These are phyloP conservation scores for Amanita jacksonii DNA, from an alignment of 768 basidiomycete species.

Conservation along the genomic window DNA sequence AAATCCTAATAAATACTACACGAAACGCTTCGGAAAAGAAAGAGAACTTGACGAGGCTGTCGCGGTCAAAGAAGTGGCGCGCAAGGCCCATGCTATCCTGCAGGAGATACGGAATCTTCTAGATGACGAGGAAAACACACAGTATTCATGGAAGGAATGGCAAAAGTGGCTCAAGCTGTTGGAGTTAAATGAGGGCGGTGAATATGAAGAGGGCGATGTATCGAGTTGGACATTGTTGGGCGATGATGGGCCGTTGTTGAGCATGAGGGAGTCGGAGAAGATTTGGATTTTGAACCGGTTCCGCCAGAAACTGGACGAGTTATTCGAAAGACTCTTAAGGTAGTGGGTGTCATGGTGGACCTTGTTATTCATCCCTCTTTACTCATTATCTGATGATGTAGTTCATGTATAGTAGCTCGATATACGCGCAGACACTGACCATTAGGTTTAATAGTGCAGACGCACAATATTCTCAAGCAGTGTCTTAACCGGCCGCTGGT, in stretches of 20 bases:
- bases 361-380: too few species aligned
- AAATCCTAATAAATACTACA: background rate
- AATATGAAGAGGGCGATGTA: slow-evolving; percentile 2
- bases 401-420: too few species aligned
- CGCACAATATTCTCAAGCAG: too few species aligned
- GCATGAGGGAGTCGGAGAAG: slow-evolving; percentile 23
- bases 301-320: slow-evolving; percentile 24
- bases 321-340: slow-evolving; percentile 14
- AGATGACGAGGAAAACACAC: slow-evolving; percentile 19
- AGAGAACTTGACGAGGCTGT: background rate
- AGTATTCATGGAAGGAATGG: slow-evolving; percentile 31
- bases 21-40: too few species aligned
- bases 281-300: slow-evolving; percentile 29
- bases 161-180: slow-evolving; percentile 22
- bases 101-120: slow-evolving; percentile 22
- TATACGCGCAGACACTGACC: too few species aligned
- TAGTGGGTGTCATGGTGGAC: background rate
- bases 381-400: too few species aligned
- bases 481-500: too few species aligned
- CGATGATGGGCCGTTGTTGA: slow-evolving; percentile 31
- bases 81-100: slow-evolving; percentile 18
- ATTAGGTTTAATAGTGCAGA: too few species aligned
- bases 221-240: slow-evolving; percentile 24
- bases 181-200: slow-evolving; percentile 12
- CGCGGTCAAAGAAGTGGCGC: background rate